Evolutionary conservation across 148 eudicot genomes (phyloP).

Genomic region (Arctostaphylos glauca): DNA sequence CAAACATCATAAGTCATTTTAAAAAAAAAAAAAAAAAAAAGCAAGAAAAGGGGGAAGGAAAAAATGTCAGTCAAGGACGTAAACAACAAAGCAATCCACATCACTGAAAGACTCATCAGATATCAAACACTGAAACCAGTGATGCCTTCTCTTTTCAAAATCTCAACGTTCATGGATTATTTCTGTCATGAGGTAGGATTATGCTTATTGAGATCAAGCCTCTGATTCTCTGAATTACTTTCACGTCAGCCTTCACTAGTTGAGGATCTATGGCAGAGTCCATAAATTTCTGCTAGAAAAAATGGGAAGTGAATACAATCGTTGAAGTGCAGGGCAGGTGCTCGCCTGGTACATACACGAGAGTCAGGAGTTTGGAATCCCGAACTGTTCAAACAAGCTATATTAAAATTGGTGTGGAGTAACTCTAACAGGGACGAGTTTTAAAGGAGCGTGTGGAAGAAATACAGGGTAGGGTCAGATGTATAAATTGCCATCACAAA

Average conservation of each 20-base stretch:
- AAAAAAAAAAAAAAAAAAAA: not conserved
- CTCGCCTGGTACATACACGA: not conserved
- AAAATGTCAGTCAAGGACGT: not conserved
- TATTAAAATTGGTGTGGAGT: not conserved
- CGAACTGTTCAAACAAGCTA: not conserved
- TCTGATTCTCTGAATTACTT: not conserved
- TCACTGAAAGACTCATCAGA: not conserved
- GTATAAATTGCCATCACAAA: not conserved
- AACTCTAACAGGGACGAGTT: not conserved
- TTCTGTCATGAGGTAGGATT: not conserved
- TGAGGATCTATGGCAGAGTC: not conserved
- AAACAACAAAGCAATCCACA: not conserved
- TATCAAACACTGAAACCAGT: not conserved
- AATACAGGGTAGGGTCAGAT: not conserved
- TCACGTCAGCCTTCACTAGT: not conserved
- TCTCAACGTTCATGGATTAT: not conserved
- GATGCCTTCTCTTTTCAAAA: not conserved
- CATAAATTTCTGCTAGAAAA: not conserved
- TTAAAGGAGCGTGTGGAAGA: not conserved
- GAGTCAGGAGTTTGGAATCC: constrained; percentile 6
- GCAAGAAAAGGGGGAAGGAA: not conserved
- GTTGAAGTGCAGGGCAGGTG: not conserved
- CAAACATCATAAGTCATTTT: not conserved
- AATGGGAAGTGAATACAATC: not conserved
- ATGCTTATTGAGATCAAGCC: not conserved